A percentile compares a stretch with the other conserved stretches of the same genome.
These are phyloP conservation scores for Debaryomyces nepalensis DNA, from an alignment of 1,139 yeast species.

Conservation along the genomic window DNA sequence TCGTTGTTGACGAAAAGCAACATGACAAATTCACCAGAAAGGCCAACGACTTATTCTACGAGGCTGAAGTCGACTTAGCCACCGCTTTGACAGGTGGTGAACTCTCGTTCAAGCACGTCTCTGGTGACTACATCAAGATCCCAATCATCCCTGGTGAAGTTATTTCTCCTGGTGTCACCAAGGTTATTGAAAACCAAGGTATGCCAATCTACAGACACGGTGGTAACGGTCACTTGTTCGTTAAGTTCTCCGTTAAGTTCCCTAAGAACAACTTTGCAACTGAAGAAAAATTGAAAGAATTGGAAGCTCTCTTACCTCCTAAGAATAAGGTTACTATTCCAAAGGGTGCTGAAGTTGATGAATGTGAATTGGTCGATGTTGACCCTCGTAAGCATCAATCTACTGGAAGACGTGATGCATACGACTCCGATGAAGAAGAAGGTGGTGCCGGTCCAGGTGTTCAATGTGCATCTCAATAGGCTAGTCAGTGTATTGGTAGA, in stretches of 20 bases:
- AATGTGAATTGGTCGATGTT: constrained; percentile 71
- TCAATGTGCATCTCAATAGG: constrained; percentile 84
- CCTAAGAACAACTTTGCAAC: constrained; percentile 65
- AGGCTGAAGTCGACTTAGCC: constrained; percentile 85
- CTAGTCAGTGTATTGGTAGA: background rate
- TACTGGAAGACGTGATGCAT: constrained; percentile 53
- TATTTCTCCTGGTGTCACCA: constrained; percentile 79
- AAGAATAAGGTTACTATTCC: constrained; percentile 62
- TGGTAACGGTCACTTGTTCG: constrained; percentile 72
- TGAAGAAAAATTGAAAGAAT: constrained; percentile 67
- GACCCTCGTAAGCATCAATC: constrained; percentile 65
- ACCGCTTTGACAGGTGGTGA: constrained; percentile 98
- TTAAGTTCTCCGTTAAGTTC: constrained; percentile 74
- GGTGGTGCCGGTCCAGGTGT: constrained; percentile 71
- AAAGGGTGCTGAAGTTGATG: constrained; percentile 73
- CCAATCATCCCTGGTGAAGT: constrained; percentile 90
- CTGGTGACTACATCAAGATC: constrained; percentile 87
- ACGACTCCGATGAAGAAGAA: constrained; percentile 71
- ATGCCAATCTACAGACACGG: constrained; percentile 87
- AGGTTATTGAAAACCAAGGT: constrained; percentile 92
- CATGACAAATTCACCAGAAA: constrained; percentile 83
- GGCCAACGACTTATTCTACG: constrained; percentile 85
- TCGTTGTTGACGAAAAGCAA: constrained; percentile 86
- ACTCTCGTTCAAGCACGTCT: constrained; percentile 80
- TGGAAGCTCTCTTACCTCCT: constrained; percentile 70